Evolutionary conservation across 306 rosid species (phyloP).

Genomic region (Vigna mungo): DNA sequence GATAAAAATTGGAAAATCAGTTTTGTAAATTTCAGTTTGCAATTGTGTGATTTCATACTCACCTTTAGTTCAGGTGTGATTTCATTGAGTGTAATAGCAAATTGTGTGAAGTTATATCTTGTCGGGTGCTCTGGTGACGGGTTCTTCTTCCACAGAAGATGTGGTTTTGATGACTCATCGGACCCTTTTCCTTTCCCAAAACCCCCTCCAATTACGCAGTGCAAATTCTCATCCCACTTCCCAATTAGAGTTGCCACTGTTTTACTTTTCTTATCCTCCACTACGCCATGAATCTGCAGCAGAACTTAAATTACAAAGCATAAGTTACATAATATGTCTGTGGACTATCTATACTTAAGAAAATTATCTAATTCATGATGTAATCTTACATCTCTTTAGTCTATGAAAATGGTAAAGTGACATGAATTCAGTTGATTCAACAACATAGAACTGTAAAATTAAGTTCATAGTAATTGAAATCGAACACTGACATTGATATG

Average conservation of each 20-base stretch:
- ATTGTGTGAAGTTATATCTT: slow-evolving; percentile 81
- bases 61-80: slow-evolving; percentile 81
- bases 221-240: slow-evolving; percentile 93
- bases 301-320: slow-evolving; percentile 52
- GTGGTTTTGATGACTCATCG: slow-evolving; percentile 60
- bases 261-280: slow-evolving; percentile 82
- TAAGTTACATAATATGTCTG: slow-evolving; percentile 41
- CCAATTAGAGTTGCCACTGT: slow-evolving; percentile 80
- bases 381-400: too few relatives aligned
- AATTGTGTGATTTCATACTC: neutral
- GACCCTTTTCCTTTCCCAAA: slow-evolving; percentile 73
- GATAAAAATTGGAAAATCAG: too few relatives aligned
- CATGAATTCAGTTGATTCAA: slow-evolving; percentile 8
- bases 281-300: slow-evolving; percentile 73
- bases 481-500: neutral
- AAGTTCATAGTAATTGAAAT: neutral
- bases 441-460: neutral
- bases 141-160: slow-evolving; percentile 71
- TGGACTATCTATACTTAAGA: slow-evolving; percentile 1
- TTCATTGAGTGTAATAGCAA: slow-evolving; percentile 85
- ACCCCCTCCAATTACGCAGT: slow-evolving; percentile 67
- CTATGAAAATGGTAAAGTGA: neutral
- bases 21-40: neutral
- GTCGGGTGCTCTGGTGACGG: slow-evolving; percentile 63
- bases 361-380: neutral